phyloP scores from a whole-genome alignment of 1,284 basidiomycete genomes.

The Sphaerobolus stellatus region DNA sequence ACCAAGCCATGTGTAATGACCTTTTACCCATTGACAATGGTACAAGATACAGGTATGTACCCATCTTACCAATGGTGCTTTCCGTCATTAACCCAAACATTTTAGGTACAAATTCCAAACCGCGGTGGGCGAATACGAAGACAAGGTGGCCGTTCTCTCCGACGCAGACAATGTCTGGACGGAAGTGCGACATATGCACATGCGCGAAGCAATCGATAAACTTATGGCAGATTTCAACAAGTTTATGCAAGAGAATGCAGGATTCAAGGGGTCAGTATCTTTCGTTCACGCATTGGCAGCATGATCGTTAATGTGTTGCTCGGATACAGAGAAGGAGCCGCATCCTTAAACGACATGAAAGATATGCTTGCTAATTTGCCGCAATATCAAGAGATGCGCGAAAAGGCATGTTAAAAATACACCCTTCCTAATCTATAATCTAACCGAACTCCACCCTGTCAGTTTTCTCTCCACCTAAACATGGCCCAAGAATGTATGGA shows the following conservation, averaged over 20 bases:
- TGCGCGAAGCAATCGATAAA: slow-evolving; percentile 97
- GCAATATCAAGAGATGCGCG: slow-evolving; percentile 93
- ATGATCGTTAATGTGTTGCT: slow-evolving; percentile 11
- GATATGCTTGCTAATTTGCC: slow-evolving; percentile 97
- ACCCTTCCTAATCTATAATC: background rate
- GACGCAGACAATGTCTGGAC: slow-evolving; percentile 93
- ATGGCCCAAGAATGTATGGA: slow-evolving; percentile 99
- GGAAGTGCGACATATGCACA: slow-evolving; percentile 93
- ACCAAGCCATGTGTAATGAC: slow-evolving; percentile 98
- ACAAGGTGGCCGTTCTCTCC: slow-evolving; percentile 80
- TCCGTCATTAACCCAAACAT: background rate
- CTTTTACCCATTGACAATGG: slow-evolving; percentile 87
- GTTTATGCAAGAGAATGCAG: slow-evolving; percentile 91
- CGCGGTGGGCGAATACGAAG: slow-evolving; percentile 78
- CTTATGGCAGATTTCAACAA: slow-evolving; percentile 93
- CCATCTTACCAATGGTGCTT: background rate
- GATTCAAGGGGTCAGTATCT: slow-evolving; percentile 73
- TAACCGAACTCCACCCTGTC: slow-evolving; percentile 12
- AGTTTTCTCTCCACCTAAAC: slow-evolving; percentile 95
- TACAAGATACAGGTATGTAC: slow-evolving; percentile 75
- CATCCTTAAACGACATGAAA: slow-evolving; percentile 95
- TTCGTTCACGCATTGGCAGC: background rate
- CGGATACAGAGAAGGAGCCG: slow-evolving; percentile 64
- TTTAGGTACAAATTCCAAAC: slow-evolving; percentile 85
- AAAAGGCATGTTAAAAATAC: slow-evolving; percentile 65